Conservation (phyloP, 2,329 filamentous ascomycete species). For the Colletotrichum sansevieriae region DNA sequence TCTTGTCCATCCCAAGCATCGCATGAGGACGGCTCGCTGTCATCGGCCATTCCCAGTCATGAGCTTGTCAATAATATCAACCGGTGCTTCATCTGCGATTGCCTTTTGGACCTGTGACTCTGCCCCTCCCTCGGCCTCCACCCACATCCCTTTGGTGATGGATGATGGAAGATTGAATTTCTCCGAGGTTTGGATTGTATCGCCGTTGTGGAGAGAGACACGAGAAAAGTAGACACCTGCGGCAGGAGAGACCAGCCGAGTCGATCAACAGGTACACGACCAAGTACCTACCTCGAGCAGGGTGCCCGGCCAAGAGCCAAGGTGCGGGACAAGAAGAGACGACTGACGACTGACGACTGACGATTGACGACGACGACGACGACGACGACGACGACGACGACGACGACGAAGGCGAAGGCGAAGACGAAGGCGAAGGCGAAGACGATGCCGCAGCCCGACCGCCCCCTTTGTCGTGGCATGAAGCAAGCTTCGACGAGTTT, state of each 20-base stretch:
- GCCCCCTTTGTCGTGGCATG: conserved; percentile 17
- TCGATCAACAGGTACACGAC: conserved; percentile 5
- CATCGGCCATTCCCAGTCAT: conserved; percentile 13
- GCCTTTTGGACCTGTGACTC: conserved; percentile 27
- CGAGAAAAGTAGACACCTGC: not conserved
- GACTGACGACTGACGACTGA: conserved; percentile 4
- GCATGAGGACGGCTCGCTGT: conserved; percentile 23
- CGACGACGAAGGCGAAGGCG: not conserved
- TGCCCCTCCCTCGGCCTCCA: conserved; percentile 4
- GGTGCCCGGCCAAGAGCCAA: conserved; percentile 23
- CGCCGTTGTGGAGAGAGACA: conserved; percentile 10
- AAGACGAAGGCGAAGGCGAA: conserved; percentile 6
- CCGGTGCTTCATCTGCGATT: conserved; percentile 21
- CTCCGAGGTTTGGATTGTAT: conserved; percentile 25
- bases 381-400: conserved; percentile 16
- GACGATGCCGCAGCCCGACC: conserved; percentile 9
- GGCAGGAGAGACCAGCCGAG: conserved; percentile 4
- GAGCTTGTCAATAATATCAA: conserved; percentile 10
- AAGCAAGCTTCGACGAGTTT: conserved; percentile 22
- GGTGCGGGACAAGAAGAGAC: conserved; percentile 15
- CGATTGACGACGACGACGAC: conserved; percentile 11
- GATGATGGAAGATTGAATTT: conserved; percentile 1
- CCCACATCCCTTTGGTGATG: conserved; percentile 4
- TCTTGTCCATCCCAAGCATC: conserved; percentile 17
- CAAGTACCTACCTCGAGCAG: conserved; percentile 1